Conservation (phyloP, 1,284 basidiomycete species). For the Apiotrichum brassicae region DNA sequence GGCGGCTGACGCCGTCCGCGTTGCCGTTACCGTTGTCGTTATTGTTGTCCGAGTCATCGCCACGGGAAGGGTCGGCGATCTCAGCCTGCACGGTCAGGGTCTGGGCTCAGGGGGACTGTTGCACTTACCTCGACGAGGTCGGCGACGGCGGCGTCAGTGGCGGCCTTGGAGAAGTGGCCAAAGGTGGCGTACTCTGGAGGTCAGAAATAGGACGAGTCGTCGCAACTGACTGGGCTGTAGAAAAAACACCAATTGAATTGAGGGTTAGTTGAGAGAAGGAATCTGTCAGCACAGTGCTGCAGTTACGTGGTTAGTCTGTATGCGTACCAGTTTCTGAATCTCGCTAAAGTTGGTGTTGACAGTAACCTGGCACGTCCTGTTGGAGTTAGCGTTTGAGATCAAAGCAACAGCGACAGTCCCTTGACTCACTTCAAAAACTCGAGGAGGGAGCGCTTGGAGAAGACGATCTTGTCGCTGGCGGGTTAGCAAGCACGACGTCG, state of each 20-base stretch:
- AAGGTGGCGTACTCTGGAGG: constrained; percentile 46
- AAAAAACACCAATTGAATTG: too few species aligned
- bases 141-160: constrained; percentile 45
- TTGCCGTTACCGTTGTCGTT: constrained; percentile 30
- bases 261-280: too few species aligned
- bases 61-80: constrained; percentile 41
- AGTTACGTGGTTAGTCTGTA: not conserved
- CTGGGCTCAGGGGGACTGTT: constrained; percentile 1
- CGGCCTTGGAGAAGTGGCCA: constrained; percentile 41
- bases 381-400: too few species aligned
- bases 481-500: constrained; percentile 1
- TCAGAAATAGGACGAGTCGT: not conserved
- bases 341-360: constrained; percentile 46
- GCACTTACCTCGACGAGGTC: constrained; percentile 44
- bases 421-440: constrained; percentile 46
- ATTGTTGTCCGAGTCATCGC: too few species aligned
- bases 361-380: constrained; percentile 40
- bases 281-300: not conserved
- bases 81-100: constrained; percentile 31
- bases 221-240: constrained; percentile 32
- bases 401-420: not conserved
- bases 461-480: constrained; percentile 45
- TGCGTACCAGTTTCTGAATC: constrained; percentile 38
- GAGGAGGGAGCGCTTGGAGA: constrained; percentile 46
- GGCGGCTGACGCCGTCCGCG: constrained; percentile 29